Evolutionary conservation across 164 flowering plant genomes (phyloP).

Genomic region (Akebia trifoliata): DNA sequence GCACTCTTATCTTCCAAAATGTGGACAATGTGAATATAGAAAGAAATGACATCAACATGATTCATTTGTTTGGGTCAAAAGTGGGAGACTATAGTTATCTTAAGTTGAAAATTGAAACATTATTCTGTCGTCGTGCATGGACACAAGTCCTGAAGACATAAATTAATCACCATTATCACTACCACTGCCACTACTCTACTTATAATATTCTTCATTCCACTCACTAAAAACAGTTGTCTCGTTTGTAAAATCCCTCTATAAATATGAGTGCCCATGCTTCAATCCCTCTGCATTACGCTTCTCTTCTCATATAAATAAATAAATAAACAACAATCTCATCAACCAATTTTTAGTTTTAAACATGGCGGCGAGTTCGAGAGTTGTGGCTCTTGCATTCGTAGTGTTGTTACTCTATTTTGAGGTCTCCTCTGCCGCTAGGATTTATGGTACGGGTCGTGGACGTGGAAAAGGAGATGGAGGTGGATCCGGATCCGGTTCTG

Average conservation of each 20-base stretch:
- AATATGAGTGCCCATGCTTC: background rate
- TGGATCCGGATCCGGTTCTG: conserved; percentile 17
- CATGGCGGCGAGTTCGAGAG: conserved; percentile 14
- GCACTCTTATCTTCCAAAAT: no score
- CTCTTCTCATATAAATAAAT: background rate
- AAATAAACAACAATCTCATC: background rate
- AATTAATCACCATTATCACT: background rate
- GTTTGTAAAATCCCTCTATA: no score
- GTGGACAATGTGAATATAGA: no score
- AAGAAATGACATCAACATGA: no score
- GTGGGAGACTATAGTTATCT: background rate
- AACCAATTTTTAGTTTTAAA: background rate
- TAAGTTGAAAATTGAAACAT: no score
- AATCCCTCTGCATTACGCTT: no score
- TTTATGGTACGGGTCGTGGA: background rate
- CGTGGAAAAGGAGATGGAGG: conserved; percentile 14
- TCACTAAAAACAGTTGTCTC: no score
- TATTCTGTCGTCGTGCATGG: no score
- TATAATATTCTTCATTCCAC: no score
- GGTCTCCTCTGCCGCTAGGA: conserved; percentile 11
- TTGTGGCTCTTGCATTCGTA: conserved; percentile 10
- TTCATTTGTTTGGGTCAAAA: no score
- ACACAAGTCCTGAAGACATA: conserved; percentile 4
- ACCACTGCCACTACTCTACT: no score
- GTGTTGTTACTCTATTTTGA: conserved; percentile 17